Evolutionary conservation across 495 filamentous ascomycete species (phyloP), one percentile per base, ranked within the genome.

Genomic region (Chaetomium cochliodes): DNA sequence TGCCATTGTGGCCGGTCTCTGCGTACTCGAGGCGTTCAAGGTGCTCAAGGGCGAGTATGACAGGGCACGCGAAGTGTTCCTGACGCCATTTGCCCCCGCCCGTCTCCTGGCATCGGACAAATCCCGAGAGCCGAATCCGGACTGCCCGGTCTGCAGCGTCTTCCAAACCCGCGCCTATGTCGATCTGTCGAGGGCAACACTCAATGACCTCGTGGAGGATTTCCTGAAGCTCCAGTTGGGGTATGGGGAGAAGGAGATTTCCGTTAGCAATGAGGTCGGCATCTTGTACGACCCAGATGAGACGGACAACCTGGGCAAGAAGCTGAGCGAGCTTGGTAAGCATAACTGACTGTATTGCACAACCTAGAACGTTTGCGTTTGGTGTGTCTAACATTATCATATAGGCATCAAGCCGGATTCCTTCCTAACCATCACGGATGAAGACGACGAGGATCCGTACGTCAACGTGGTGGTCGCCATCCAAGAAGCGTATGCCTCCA

Each of bases 11-110:
- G 94, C 94, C 15, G 88, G 91, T 16, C 82, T 99, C 26, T 98
- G 92, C 73, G 94, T 98, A 5, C 79, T 99, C 8, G 90, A 99
- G 75, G 87, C 92, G 1, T 92, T 96, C 79, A 97, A 97, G 74
- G 90, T 98, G 42, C 78, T 99, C 60, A 86, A 84, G 63, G 84
- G 87, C 28, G 88, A 96, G 54, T 85, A 90, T 41, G 73, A 79
- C 46, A 82, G 86, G 69, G 83, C 85, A 0, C 87, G 84, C 67
- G 80, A 82, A 61, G 83, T 96, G 18, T 98, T 97, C 79, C 84
- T 98, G 16, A 88, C 89, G 42, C 88, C 90, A 3, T 90, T 97
- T 71, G 90, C 87, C 16, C 83, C 86, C 16, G 91, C 96, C 62
- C 81, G 86, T 23, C 79, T 97, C 33, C 81, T 88, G 16, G 90